Percentiles rank a stretch among this genome's conserved stretches.
Conservation (phyloP, 331 rosid genomes). For the Spiraea crenata region DNA sequence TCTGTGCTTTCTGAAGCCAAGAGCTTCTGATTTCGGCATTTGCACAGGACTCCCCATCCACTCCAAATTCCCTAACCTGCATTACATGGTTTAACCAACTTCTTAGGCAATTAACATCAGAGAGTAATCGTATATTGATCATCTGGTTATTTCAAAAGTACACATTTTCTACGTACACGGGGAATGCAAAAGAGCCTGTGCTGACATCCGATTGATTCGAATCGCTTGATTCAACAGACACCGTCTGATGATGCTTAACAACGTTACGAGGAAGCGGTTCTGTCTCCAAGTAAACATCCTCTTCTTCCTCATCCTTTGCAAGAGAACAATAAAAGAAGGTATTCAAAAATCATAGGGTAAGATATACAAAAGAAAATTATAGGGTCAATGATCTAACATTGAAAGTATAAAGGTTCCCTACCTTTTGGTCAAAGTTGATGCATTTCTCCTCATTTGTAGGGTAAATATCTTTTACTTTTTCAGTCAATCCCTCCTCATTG, state of each 20-base stretch:
- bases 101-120: not conserved
- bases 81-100: conserved; percentile 8
- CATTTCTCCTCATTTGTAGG: conserved; percentile 32
- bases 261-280: conserved; percentile 19
- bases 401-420: not conserved
- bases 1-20: conserved; percentile 49
- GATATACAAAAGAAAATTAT: not conserved
- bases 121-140: not conserved
- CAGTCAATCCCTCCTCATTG: conserved; percentile 32
- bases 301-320: conserved; percentile 35
- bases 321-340: not conserved
- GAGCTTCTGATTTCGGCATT: conserved; percentile 60
- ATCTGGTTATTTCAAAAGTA: not conserved
- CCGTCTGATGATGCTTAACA: conserved; percentile 12
- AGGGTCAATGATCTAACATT: not conserved
- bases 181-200: conserved; percentile 67
- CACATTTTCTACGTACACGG: conserved; percentile 47
- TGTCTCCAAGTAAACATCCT: conserved; percentile 11
- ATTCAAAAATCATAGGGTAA: too few species aligned
- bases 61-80: conserved; percentile 63
- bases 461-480: conserved; percentile 14
- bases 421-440: conserved; percentile 37
- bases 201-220: conserved; percentile 53
- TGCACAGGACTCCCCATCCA: conserved; percentile 68
- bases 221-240: conserved; percentile 43